A percentile compares a stretch with the other conserved stretches of the same genome.
Evolutionary conservation across 176 grass and related monocot species (phyloP).

Genomic region (Guadua angustifolia): DNA sequence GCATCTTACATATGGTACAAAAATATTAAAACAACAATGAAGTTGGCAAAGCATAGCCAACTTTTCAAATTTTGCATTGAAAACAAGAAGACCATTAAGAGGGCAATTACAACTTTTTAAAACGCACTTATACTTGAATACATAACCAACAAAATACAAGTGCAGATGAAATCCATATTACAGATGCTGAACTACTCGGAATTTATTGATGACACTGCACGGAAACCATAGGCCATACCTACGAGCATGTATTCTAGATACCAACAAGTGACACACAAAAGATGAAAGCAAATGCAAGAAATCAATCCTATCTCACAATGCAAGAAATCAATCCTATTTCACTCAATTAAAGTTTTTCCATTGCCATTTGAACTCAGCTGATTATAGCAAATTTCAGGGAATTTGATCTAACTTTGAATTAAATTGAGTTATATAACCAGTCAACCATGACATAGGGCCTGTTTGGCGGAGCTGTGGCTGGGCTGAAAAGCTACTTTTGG

Average conservation of each 20-base stretch:
- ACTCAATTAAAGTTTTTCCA: background rate
- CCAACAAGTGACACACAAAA: background rate
- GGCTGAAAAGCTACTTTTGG: no score
- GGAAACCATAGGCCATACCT: background rate
- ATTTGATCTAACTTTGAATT: background rate
- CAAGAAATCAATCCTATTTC: background rate
- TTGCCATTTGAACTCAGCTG: background rate
- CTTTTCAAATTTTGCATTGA: background rate
- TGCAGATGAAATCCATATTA: background rate
- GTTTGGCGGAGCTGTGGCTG: no score
- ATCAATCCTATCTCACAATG: background rate
- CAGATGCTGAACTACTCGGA: background rate
- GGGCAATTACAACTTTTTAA: background rate
- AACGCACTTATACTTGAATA: background rate
- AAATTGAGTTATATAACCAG: background rate
- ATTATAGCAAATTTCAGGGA: background rate
- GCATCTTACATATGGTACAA: background rate
- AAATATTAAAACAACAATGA: background rate
- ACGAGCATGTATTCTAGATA: conserved; percentile 2
- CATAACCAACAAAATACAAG: background rate
- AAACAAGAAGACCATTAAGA: background rate
- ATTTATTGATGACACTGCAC: background rate
- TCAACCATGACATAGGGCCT: background rate
- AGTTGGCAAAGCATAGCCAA: background rate
- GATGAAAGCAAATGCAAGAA: background rate